Percentiles rank a stretch among this genome's conserved stretches.
These are phyloP conservation scores for Naganishia friedmannii DNA, from an alignment of 768 basidiomycete genomes.

Conservation along the genomic window DNA sequence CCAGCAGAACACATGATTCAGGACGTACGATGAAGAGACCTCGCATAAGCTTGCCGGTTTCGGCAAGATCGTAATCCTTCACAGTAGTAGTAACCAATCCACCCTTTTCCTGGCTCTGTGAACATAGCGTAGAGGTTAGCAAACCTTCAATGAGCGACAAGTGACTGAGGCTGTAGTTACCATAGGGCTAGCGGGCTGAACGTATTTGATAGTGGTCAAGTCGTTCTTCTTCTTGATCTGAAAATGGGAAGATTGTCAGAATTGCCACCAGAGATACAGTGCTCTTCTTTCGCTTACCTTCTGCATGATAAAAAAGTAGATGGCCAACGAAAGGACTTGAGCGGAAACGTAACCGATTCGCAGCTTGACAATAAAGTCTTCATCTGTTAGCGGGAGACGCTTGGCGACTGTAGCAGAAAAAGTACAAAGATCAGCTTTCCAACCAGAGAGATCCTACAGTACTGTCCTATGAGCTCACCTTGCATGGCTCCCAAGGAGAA, in stretches of 20 bases:
- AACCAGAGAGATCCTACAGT: no score
- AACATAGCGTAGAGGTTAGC: background rate
- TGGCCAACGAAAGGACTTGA: conserved; percentile 67
- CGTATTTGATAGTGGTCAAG: conserved; percentile 92
- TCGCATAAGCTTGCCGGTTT: conserved; percentile 67
- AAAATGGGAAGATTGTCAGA: background rate
- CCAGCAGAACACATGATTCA: conserved; percentile 24
- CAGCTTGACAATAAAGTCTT: conserved; percentile 73
- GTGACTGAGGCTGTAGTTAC: conserved; percentile 55
- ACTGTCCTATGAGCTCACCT: conserved; percentile 7
- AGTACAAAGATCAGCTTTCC: conserved; percentile 53
- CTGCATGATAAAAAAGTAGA: conserved; percentile 76
- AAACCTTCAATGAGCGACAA: background rate
- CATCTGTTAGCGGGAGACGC: conserved; percentile 86
- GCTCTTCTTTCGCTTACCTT: conserved; percentile 57
- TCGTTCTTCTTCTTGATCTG: conserved; percentile 95
- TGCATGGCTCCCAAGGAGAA: conserved; percentile 95
- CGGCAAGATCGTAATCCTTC: conserved; percentile 85
- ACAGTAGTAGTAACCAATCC: conserved; percentile 85
- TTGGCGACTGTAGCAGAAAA: conserved; percentile 68
- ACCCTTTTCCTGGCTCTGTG: conserved; percentile 59
- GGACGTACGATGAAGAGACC: conserved; percentile 52
- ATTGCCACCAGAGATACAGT: background rate
- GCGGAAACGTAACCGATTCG: conserved; percentile 75
- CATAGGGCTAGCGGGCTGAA: conserved; percentile 73